These are phyloP conservation scores for Fusarium globosum DNA, from an alignment of 2,329 filamentous ascomycete genomes.

Conservation along the genomic window DNA sequence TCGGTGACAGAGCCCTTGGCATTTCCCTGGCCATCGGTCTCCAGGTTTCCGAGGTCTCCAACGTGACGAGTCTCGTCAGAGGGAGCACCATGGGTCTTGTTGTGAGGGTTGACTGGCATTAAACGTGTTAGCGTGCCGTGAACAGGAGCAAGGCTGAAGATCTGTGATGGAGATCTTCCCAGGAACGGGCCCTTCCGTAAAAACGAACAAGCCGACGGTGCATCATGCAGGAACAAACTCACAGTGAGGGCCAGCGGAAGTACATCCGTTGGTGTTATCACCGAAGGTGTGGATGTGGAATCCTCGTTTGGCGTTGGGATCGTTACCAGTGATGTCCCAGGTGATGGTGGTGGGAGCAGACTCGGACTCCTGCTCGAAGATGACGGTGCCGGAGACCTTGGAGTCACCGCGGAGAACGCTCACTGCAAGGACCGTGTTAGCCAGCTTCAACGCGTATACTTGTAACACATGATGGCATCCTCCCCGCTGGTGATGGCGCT, in stretches of 20 bases:
- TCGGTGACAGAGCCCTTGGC: constrained; percentile 83
- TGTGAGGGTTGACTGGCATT: constrained; percentile 86
- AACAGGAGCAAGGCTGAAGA: not conserved
- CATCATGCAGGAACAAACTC: constrained; percentile 53
- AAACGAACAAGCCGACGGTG: not conserved
- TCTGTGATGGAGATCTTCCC: not conserved
- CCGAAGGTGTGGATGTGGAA: constrained; percentile 99
- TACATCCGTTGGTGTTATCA: constrained; percentile 99
- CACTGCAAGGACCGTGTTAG: constrained; percentile 66
- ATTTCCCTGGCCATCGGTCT: constrained; percentile 93
- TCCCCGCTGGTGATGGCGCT: constrained; percentile 3
- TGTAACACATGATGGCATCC: not conserved
- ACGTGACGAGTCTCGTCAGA: constrained; percentile 88
- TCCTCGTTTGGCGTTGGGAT: constrained; percentile 94
- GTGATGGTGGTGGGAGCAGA: constrained; percentile 83
- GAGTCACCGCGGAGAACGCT: constrained; percentile 98
- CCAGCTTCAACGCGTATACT: constrained; percentile 5
- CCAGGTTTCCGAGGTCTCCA: constrained; percentile 96
- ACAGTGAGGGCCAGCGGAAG: constrained; percentile 97
- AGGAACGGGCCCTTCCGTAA: not conserved
- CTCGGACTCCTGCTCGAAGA: constrained; percentile 93
- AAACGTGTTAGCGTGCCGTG: constrained; percentile 18
- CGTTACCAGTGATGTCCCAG: constrained; percentile 93
- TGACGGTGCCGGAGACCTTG: constrained; percentile 92
- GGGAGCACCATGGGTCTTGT: constrained; percentile 92